These are phyloP conservation scores for Megacollybia marginata DNA, from an alignment of 768 basidiomycete species.

Conservation along the genomic window DNA sequence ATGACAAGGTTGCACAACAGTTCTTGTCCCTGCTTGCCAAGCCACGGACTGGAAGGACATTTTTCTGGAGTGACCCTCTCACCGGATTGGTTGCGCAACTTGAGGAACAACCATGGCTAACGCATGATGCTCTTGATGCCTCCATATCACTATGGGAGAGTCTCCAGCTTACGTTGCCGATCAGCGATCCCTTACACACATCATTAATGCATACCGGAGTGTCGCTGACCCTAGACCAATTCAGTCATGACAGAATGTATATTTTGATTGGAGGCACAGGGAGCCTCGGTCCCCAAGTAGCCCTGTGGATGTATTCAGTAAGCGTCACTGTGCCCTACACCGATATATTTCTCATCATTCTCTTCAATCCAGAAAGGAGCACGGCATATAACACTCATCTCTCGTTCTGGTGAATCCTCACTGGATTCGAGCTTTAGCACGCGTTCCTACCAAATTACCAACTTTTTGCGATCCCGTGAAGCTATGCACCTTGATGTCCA, in stretches of 20 bases:
- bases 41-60: too few relatives aligned
- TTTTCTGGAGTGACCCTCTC: too few relatives aligned
- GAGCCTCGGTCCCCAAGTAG: background rate
- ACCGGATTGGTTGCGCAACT: background rate
- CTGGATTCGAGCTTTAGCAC: background rate
- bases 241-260: conserved; percentile 14
- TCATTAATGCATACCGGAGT: too few relatives aligned
- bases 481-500: background rate
- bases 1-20: too few relatives aligned
- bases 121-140: background rate
- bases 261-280: conserved; percentile 1
- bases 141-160: background rate
- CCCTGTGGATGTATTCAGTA: conserved; percentile 29
- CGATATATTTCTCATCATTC: too few relatives aligned
- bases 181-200: background rate
- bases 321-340: too few relatives aligned
- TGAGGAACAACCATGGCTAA: background rate
- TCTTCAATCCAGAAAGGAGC: conserved; percentile 32
- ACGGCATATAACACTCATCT: conserved; percentile 26
- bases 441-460: background rate
- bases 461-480: background rate
- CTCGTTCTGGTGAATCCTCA: conserved; percentile 19
- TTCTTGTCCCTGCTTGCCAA: too few relatives aligned
- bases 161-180: background rate
- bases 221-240: too few relatives aligned